Percentiles rank a stretch among this genome's conserved stretches.
These are phyloP conservation scores for Bretziella fagacearum DNA, from an alignment of 2,329 filamentous ascomycete genomes.

Conservation along the genomic window DNA sequence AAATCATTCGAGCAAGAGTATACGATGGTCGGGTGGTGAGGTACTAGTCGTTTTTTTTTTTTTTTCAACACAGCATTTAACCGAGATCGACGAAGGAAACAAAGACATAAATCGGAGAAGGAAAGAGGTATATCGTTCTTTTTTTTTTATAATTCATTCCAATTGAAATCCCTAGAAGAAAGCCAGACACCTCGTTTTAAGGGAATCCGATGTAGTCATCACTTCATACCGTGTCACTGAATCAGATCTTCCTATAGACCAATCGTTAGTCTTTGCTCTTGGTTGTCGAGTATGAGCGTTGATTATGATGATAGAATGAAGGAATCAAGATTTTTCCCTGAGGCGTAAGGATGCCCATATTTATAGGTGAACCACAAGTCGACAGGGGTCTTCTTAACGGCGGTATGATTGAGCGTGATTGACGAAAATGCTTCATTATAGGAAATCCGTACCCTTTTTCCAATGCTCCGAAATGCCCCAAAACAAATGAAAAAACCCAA, in stretches of 20 bases:
- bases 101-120: background rate
- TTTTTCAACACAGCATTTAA: too few species aligned
- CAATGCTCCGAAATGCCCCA: constrained; percentile 14
- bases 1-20: too few species aligned
- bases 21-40: too few species aligned
- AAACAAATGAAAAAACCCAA: constrained; percentile 2
- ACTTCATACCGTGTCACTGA: constrained; percentile 15
- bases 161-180: constrained; percentile 15
- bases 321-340: background rate
- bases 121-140: constrained; percentile 10
- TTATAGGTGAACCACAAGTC: constrained; percentile 1
- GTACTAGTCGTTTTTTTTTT: too few species aligned
- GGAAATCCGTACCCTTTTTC: constrained; percentile 14
- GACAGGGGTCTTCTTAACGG: too few species aligned
- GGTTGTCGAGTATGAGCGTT: background rate
- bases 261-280: constrained; percentile 9
- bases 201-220: constrained; percentile 14
- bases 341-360: constrained; percentile 4
- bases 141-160: constrained; percentile 14
- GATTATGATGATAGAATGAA: background rate
- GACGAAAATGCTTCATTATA: background rate
- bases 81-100: too few species aligned
- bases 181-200: constrained; percentile 14
- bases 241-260: constrained; percentile 13
- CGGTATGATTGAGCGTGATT: too few species aligned